Evolutionary conservation across 2,329 filamentous ascomycete genomes (phyloP).

Genomic region (Calonectria fujianensis): DNA sequence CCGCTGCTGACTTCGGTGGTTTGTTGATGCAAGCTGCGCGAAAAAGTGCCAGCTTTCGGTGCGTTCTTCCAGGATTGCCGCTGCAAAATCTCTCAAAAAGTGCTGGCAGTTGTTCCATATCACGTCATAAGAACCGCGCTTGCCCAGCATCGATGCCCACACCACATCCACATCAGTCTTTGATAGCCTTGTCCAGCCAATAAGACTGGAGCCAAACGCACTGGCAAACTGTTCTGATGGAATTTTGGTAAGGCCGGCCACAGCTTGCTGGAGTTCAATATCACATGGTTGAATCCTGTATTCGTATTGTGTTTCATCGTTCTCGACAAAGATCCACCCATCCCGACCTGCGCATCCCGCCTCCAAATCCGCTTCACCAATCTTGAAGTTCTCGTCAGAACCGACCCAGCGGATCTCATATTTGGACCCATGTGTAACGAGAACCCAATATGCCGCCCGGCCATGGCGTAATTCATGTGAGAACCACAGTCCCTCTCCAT

Average conservation of each 20-base stretch:
- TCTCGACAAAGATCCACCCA: background rate
- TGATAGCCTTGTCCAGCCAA: conserved; percentile 16
- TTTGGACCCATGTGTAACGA: background rate
- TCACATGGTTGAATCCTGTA: conserved; percentile 3
- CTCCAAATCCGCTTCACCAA: background rate
- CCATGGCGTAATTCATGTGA: background rate
- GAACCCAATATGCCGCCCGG: background rate
- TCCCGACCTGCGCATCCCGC: background rate
- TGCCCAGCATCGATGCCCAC: conserved; percentile 5
- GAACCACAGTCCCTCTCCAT: conserved; percentile 18
- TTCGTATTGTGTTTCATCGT: background rate
- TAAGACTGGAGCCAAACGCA: background rate
- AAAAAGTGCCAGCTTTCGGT: conserved; percentile 12
- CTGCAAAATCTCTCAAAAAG: conserved; percentile 12
- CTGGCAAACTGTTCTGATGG: background rate
- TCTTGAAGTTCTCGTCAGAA: background rate
- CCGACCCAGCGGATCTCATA: conserved; percentile 12
- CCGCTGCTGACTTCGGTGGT: background rate
- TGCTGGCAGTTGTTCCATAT: conserved; percentile 23
- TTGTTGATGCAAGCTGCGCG: background rate
- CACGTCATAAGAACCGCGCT: background rate
- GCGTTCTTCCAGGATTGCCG: background rate
- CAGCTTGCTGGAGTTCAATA: background rate
- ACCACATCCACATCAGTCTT: conserved; percentile 8
- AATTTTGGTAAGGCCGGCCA: background rate